Conservation (phyloP, 257 asterid genomes). For the Thymus quinquecostatus region DNA sequence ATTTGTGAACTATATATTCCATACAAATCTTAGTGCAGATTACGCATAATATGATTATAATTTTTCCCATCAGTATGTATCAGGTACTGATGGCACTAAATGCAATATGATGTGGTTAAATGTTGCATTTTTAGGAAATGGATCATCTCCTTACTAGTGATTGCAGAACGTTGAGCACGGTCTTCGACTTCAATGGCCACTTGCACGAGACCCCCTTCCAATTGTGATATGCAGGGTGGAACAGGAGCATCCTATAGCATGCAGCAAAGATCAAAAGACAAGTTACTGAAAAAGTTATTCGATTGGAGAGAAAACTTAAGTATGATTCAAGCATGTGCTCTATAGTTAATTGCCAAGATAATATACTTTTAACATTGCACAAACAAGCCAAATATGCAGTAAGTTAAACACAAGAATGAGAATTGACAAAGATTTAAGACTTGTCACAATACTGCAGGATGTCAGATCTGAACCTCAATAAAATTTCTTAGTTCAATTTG, state of each 20-base stretch:
- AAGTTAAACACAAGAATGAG: not conserved
- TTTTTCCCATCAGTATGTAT: too few species aligned
- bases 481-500: constrained; percentile 1
- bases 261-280: constrained; percentile 27
- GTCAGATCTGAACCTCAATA: constrained; percentile 14
- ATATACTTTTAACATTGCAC: not conserved
- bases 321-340: constrained; percentile 26
- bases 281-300: constrained; percentile 20
- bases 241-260: constrained; percentile 93
- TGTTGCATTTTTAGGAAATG: not conserved
- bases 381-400: not conserved
- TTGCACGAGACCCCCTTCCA: constrained; percentile 98
- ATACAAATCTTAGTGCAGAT: constrained; percentile 5
- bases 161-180: constrained; percentile 95
- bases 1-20: not conserved
- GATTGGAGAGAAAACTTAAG: constrained; percentile 16
- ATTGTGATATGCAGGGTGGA: constrained; percentile 97
- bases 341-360: not conserved
- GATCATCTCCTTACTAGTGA: constrained; percentile 62
- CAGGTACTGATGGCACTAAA: too few species aligned
- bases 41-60: too few species aligned
- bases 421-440: not conserved
- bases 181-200: constrained; percentile 99
- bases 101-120: too few species aligned
- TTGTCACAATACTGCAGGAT: not conserved